Conservation (phyloP, 345 rosid species). For the Sonneratia alba region DNA sequence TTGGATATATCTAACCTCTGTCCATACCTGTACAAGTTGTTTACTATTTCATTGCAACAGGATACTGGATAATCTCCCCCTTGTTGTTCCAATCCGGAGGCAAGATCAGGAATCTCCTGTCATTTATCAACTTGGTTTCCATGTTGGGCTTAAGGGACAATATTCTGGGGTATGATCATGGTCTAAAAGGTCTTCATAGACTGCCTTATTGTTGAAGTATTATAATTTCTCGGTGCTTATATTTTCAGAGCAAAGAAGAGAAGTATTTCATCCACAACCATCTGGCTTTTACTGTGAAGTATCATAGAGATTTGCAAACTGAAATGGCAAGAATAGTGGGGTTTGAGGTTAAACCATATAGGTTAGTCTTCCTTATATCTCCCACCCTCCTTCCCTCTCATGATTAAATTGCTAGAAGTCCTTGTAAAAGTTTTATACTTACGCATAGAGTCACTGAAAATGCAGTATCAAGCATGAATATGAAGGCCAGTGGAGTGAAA, state of each 20-base stretch:
- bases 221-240: constrained; percentile 11
- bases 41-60: constrained; percentile 37
- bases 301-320: constrained; percentile 62
- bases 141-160: constrained; percentile 86
- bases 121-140: constrained; percentile 82
- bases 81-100: constrained; percentile 73
- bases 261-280: constrained; percentile 87
- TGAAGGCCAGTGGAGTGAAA: constrained; percentile 66
- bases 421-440: background rate
- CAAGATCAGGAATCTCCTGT: constrained; percentile 57
- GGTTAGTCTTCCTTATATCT: constrained; percentile 28
- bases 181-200: constrained; percentile 2
- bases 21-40: background rate
- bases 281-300: constrained; percentile 78
- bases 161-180: constrained; percentile 62
- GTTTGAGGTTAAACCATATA: constrained; percentile 87
- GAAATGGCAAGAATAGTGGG: constrained; percentile 91
- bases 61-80: constrained; percentile 96
- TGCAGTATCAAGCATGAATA: constrained; percentile 75
- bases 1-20: constrained; percentile 1
- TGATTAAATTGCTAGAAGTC: background rate
- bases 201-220: constrained; percentile 6
- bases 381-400: background rate
- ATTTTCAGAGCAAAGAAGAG: constrained; percentile 70
- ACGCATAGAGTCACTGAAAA: constrained; percentile 1